Base-by-base conservation (phyloP, 352 stramenopile species). In the Phytophthora ramorum region DNA sequence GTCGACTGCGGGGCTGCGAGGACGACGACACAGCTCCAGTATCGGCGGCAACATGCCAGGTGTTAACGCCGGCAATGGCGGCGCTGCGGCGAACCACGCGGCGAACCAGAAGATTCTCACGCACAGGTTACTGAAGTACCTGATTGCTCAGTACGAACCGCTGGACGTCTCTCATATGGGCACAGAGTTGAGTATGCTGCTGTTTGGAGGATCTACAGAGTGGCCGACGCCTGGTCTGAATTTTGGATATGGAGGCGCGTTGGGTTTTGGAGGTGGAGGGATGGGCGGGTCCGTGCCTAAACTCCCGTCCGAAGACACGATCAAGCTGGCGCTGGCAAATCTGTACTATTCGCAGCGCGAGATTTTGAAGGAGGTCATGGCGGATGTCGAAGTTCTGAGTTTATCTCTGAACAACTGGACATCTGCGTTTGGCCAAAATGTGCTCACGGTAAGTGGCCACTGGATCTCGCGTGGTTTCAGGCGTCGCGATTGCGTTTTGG, bases 321-420 rank as follows among this genome's bases (percentile, higher is more conserved):
- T 93, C 45, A 93, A 93, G 71, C 58, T 86, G 28, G 85, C 85
- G 49, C 58, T 93, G 9, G 80, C 85, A 1, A 90, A 89, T 40
- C 50, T 93, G 22, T 93, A 93, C 60, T 93, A 91, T 63, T 93
- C 85, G 8, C 85, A 93, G 48, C 76, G 85, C 9, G 85, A 93
- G 64, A 90, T 91, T 55, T 65, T 93, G 24, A 93, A 93, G 50
- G 85, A 93, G 38, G 82, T 93, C 7, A 78, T 93, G 58, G 78
- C 81, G 0, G 83, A 90, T 26, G 83, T 93, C 26, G 85, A 93
- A 45, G 73, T 91, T 41, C 59, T 93, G 8, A 90, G 80, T 50
- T 65, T 93, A 19, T 93, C 85, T 24, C 73, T 93, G 28, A 89
- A 93, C 64, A 93, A 91, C 55, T 93, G 85, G 85, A 93, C 85